Conservation (phyloP, 768 basidiomycete species). For the Epithele typhae region DNA sequence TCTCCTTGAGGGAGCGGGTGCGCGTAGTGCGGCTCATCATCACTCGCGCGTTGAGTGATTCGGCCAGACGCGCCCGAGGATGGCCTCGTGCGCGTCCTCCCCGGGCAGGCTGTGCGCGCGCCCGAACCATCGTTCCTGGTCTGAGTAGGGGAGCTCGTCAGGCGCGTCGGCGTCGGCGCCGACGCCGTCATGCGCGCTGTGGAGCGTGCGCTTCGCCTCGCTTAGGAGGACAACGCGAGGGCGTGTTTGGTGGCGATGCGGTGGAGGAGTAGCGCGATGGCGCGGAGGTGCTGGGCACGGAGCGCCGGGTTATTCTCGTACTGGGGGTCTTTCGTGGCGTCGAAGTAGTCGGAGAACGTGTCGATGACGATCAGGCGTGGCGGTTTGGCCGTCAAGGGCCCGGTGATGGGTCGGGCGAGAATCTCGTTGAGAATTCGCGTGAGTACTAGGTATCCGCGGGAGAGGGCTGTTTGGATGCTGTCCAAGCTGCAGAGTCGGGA, state of each 20-base stretch:
- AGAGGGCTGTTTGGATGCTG: slow-evolving; percentile 58
- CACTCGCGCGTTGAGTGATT: slow-evolving; percentile 86
- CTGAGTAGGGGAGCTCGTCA: slow-evolving; percentile 54
- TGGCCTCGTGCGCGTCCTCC: slow-evolving; percentile 70
- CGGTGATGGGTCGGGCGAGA: slow-evolving; percentile 49
- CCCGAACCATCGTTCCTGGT: slow-evolving; percentile 75
- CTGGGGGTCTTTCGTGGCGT: slow-evolving; percentile 54
- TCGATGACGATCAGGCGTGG: slow-evolving; percentile 83
- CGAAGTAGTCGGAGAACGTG: slow-evolving; percentile 83
- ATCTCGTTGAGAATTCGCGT: slow-evolving; percentile 49
- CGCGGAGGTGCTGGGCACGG: slow-evolving; percentile 65
- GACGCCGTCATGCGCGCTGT: neutral
- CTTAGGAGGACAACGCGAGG: slow-evolving; percentile 84
- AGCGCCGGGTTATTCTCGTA: slow-evolving; percentile 56
- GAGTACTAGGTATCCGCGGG: slow-evolving; percentile 51
- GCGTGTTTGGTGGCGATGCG: slow-evolving; percentile 55
- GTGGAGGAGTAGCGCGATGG: slow-evolving; percentile 70
- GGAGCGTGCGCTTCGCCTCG: slow-evolving; percentile 38
- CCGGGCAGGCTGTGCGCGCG: slow-evolving; percentile 56
- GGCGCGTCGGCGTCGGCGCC: slow-evolving; percentile 21
- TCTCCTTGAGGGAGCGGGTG: slow-evolving; percentile 40
- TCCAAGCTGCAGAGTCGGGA: slow-evolving; percentile 41
- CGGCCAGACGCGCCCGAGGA: slow-evolving; percentile 88
- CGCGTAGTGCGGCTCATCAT: slow-evolving; percentile 78
- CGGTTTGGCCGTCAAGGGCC: slow-evolving; percentile 40